phyloP scores from a whole-genome alignment of 2,329 filamentous ascomycete species.

The Sarocladium brachiariae region DNA sequence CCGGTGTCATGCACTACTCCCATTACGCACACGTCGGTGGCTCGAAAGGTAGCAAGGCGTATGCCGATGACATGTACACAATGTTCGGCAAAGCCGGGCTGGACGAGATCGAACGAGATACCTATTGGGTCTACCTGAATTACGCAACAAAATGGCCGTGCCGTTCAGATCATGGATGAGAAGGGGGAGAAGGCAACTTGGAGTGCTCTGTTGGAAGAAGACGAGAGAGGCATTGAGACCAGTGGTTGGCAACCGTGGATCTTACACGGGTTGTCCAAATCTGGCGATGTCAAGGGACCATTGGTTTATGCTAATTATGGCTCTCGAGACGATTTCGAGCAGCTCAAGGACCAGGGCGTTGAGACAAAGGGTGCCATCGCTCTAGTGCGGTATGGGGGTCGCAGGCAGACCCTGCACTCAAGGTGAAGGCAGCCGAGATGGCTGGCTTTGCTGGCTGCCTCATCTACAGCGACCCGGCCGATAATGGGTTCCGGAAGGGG shows the following conservation, averaged over 20 bases:
- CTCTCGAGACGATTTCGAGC: conserved; percentile 73
- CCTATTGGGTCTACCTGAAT: conserved; percentile 79
- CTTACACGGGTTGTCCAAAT: conserved; percentile 85
- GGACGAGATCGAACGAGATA: conserved; percentile 68
- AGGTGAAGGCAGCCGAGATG: conserved; percentile 83
- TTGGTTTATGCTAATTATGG: conserved; percentile 92
- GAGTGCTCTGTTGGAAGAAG: conserved; percentile 80
- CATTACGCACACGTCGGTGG: conserved; percentile 85
- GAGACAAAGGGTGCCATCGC: conserved; percentile 74
- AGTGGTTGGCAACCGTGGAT: conserved; percentile 62
- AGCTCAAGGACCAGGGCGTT: conserved; percentile 63
- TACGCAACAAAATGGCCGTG: conserved; percentile 75
- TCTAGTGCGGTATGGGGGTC: conserved; percentile 75
- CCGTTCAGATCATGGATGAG: conserved; percentile 70
- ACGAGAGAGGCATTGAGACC: conserved; percentile 55
- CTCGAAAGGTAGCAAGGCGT: conserved; percentile 83
- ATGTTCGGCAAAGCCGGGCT: conserved; percentile 67
- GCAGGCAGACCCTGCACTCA: conserved; percentile 66
- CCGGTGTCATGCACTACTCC: conserved; percentile 70
- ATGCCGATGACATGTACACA: conserved; percentile 77
- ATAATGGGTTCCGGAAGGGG: conserved; percentile 74
- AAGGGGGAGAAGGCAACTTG: conserved; percentile 58
- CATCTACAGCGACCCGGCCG: conserved; percentile 83
- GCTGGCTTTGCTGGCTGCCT: conserved; percentile 83
- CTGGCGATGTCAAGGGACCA: conserved; percentile 78